phyloP scores from a whole-genome alignment of 352 stramenopile species.

The Phytophthora gonapodyides region DNA sequence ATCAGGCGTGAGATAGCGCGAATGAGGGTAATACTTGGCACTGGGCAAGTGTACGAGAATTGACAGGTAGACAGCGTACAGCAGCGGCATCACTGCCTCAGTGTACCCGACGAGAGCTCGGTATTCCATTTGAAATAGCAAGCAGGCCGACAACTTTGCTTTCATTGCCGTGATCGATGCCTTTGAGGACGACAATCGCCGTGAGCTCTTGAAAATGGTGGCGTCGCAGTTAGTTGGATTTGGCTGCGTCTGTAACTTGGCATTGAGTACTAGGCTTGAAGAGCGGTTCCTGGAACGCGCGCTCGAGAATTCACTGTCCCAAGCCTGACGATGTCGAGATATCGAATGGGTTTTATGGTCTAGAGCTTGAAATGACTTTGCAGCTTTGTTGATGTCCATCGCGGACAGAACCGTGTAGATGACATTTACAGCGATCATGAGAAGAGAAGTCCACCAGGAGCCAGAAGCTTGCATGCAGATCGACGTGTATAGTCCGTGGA shows the following conservation, averaged over 20 bases:
- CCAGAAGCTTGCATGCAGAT: constrained; percentile 21
- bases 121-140: constrained; percentile 30
- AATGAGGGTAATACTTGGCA: constrained; percentile 24
- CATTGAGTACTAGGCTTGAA: constrained; percentile 2
- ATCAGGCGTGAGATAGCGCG: neutral
- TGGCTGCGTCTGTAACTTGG: neutral
- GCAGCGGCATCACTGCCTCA: constrained; percentile 12
- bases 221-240: neutral
- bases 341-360: constrained; percentile 4
- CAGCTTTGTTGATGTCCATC: constrained; percentile 16
- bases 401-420: constrained; percentile 8
- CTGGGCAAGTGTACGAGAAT: constrained; percentile 12
- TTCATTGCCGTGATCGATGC: constrained; percentile 8
- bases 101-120: constrained; percentile 14
- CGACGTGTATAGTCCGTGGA: constrained; percentile 20
- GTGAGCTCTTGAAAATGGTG: neutral
- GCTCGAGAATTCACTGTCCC: neutral
- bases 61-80: constrained; percentile 17
- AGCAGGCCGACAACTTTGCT: neutral
- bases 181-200: neutral
- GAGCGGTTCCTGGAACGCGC: neutral
- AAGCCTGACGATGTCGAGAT: neutral
- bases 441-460: constrained; percentile 10
- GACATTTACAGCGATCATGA: constrained; percentile 19
- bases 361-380: constrained; percentile 4